phyloP scores from a whole-genome alignment of 2,329 filamentous ascomycete genomes.

The Alternaria gaisen region DNA sequence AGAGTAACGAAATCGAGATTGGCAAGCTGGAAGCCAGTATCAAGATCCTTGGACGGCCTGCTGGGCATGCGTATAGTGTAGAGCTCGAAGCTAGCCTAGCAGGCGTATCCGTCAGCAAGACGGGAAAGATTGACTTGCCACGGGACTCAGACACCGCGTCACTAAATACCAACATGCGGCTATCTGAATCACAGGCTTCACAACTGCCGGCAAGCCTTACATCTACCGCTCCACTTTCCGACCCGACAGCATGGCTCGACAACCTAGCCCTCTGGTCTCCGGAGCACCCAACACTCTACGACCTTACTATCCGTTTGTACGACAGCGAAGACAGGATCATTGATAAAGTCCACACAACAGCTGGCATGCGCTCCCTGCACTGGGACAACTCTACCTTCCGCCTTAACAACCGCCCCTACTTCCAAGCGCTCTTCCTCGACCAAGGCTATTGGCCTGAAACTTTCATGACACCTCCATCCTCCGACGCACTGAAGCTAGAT shows the following conservation, averaged over 20 bases:
- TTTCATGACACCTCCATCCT: slow-evolving; percentile 65
- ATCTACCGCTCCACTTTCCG: slow-evolving; percentile 47
- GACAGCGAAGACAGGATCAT: slow-evolving; percentile 53
- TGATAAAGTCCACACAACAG: slow-evolving; percentile 67
- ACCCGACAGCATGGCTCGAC: slow-evolving; percentile 59
- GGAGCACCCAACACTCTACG: slow-evolving; percentile 66
- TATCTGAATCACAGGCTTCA: slow-evolving; percentile 55
- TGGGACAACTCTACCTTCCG: slow-evolving; percentile 70
- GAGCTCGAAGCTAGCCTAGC: slow-evolving; percentile 64
- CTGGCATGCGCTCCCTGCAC: slow-evolving; percentile 67
- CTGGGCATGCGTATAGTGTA: slow-evolving; percentile 59
- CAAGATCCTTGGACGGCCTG: slow-evolving; percentile 59
- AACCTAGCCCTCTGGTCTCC: slow-evolving; percentile 70
- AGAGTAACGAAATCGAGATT: slow-evolving; percentile 62
- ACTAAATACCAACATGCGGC: slow-evolving; percentile 60
- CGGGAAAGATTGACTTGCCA: slow-evolving; percentile 55
- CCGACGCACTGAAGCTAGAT: slow-evolving; percentile 59
- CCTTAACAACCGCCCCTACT: slow-evolving; percentile 66
- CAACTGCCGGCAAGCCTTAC: slow-evolving; percentile 50
- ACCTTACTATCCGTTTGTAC: slow-evolving; percentile 62
- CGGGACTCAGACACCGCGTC: slow-evolving; percentile 60
- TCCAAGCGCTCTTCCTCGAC: slow-evolving; percentile 68
- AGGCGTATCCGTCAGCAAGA: slow-evolving; percentile 59
- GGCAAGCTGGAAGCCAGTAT: slow-evolving; percentile 63
- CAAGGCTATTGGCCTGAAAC: slow-evolving; percentile 72